Evolutionary conservation across 495 filamentous ascomycete species (phyloP).

Genomic region (Amphirosellinia nigrospora): DNA sequence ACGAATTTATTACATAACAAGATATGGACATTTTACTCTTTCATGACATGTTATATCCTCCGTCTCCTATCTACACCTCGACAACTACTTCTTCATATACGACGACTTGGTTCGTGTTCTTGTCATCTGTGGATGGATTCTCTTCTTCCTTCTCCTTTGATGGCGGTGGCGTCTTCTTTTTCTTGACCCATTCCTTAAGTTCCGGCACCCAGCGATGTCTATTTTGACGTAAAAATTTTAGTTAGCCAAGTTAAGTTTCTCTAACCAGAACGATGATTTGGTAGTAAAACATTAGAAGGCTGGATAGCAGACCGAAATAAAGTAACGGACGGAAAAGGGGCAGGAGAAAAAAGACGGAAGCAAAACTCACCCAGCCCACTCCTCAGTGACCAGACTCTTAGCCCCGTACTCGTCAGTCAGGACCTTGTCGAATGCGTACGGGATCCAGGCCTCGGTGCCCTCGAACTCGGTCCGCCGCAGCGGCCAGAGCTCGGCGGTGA

Average conservation of each 20-base stretch:
- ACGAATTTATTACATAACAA: background rate
- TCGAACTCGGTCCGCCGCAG: slow-evolving; percentile 80
- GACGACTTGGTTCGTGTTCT: slow-evolving; percentile 32
- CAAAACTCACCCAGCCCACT: slow-evolving; percentile 65
- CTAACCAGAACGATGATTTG: background rate
- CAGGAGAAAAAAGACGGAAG: background rate
- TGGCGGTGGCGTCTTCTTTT: slow-evolving; percentile 3
- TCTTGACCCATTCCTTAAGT: slow-evolving; percentile 56
- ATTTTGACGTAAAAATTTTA: background rate
- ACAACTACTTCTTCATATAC: slow-evolving; percentile 40
- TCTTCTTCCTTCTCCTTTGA: background rate
- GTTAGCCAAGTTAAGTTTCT: slow-evolving; percentile 24
- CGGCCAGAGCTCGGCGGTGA: slow-evolving; percentile 76
- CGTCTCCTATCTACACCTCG: slow-evolving; percentile 19
- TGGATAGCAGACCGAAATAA: background rate
- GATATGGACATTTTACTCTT: background rate
- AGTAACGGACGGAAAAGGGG: background rate
- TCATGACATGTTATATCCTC: background rate
- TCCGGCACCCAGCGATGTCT: slow-evolving; percentile 56
- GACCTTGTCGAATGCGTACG: slow-evolving; percentile 74
- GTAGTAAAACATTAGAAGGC: background rate
- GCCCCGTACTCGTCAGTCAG: slow-evolving; percentile 77
- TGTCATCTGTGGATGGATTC: slow-evolving; percentile 32
- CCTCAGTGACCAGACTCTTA: slow-evolving; percentile 66
- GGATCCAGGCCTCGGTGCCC: slow-evolving; percentile 74